phyloP scores from a whole-genome alignment of 2,329 filamentous ascomycete species.

The Venturia asperata region DNA sequence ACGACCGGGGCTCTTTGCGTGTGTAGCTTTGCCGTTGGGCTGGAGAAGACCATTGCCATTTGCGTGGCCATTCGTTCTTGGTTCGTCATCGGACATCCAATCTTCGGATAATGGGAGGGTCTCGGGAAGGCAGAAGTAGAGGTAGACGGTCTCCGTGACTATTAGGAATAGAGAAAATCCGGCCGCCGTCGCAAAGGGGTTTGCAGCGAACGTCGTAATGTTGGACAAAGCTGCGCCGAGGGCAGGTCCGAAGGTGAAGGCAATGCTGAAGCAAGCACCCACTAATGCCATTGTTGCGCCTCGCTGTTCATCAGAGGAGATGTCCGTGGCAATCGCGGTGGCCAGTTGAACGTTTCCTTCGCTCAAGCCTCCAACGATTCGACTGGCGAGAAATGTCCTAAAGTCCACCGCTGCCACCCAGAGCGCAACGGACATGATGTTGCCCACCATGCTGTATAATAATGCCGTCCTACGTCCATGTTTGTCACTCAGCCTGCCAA shows the following conservation, averaged over 20 bases:
- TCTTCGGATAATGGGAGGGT: slow-evolving; percentile 55
- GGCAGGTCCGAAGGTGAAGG: slow-evolving; percentile 92
- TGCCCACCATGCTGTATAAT: slow-evolving; percentile 85
- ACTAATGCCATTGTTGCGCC: slow-evolving; percentile 94
- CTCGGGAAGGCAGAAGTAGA: slow-evolving; percentile 80
- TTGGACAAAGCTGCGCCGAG: slow-evolving; percentile 80
- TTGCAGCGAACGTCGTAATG: slow-evolving; percentile 69
- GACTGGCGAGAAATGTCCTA: slow-evolving; percentile 88
- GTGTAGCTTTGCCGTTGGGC: slow-evolving; percentile 22
- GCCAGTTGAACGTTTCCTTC: slow-evolving; percentile 97
- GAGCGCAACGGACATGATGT: slow-evolving; percentile 84
- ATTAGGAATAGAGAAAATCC: slow-evolving; percentile 81
- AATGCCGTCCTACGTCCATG: slow-evolving; percentile 83
- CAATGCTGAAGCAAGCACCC: slow-evolving; percentile 91
- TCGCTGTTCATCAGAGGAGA: slow-evolving; percentile 76
- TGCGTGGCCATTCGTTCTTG: slow-evolving; percentile 24
- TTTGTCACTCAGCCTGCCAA: slow-evolving; percentile 79
- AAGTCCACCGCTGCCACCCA: slow-evolving; percentile 95
- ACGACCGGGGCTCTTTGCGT: background rate
- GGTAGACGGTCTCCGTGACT: slow-evolving; percentile 76
- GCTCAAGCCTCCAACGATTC: slow-evolving; percentile 84
- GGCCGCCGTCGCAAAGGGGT: slow-evolving; percentile 90
- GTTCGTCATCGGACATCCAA: background rate
- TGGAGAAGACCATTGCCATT: slow-evolving; percentile 20
- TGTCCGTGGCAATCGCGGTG: slow-evolving; percentile 92